Evolutionary conservation across 345 rosid genomes (phyloP).

Genomic region (Salix brachista): DNA sequence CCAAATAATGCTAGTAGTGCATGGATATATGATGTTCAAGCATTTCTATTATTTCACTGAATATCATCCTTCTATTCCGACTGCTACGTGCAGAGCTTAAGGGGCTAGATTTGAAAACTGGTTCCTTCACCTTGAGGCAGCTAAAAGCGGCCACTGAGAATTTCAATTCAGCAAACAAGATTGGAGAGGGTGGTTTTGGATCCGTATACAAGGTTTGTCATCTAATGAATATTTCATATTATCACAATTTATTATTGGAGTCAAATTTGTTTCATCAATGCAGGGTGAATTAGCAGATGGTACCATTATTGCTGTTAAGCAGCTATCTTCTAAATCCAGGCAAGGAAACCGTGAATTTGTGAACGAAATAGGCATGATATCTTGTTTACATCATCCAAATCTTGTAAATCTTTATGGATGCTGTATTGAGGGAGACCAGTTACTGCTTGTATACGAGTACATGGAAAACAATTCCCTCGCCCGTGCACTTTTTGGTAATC

Average conservation of each 20-base stretch:
- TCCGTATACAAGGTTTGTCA: conserved; percentile 7
- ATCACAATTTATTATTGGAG: no score
- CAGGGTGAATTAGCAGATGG: background rate
- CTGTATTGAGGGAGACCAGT: background rate
- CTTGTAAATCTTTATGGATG: background rate
- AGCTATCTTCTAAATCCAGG: background rate
- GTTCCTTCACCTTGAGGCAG: conserved; percentile 3
- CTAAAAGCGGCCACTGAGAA: conserved; percentile 4
- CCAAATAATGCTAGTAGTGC: no score
- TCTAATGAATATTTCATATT: background rate
- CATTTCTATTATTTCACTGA: conserved; percentile 2
- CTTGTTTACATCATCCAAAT: conserved; percentile 4
- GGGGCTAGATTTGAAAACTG: conserved; percentile 11
- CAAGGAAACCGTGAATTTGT: conserved; percentile 2
- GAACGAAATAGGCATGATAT: background rate
- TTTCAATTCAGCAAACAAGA: conserved; percentile 9
- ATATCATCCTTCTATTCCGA: no score
- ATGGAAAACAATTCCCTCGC: conserved; percentile 1
- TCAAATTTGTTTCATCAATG: background rate
- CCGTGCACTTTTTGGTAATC: conserved; percentile 53
- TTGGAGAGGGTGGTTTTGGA: conserved; percentile 5
- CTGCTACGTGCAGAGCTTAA: background rate
- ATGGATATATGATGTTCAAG: no score
- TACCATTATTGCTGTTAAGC: background rate
- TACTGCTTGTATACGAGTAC: background rate